Evolutionary conservation across 768 basidiomycete genomes (phyloP), one percentile per base, ranked within the genome.

Genomic region (Termitomyces sp.): DNA sequence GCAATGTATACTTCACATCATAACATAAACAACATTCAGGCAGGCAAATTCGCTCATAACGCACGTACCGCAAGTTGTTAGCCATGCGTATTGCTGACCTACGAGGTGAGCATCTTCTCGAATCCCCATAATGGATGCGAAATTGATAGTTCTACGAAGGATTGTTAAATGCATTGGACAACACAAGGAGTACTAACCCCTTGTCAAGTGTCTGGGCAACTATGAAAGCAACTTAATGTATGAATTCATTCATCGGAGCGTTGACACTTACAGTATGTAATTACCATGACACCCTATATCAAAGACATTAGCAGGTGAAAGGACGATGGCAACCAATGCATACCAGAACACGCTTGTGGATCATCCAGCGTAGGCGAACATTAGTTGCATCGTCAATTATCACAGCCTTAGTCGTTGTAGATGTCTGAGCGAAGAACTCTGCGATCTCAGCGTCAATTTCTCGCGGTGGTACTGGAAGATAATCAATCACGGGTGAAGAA

Each of bases 71-170:
- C 77, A 79, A 43, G 77, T 77, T 14, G 77, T 77, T 7, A 79
- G 61, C 73, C 78, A 77, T 5, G 75, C 73, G 59, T 80, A 81
- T 62, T 79, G 71, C 64, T 81, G 79, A 0, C 81, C 79, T 30
- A 70, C 65, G 19, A 82, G 73, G 45, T 74, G 59, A 5, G 74
- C 73, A 59, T 81, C 79, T 55, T 70, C 63, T 7, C 64, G 64
- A 40, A 79, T 76, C 3, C 76, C 78, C 77, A 78, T 78, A 49
- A 77, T 78, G 14, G 74, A 75, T 4, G 77, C 75, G 61, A 77
- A 77, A 56, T 74, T 78, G 35, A 78, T 69, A 28, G 76, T 76
- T 37, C 76, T 76, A 44, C 5, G 17, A 12, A 55, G 14, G 35
- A 46, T 14, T 42, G 28, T 42, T 35, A 7, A 19, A 55, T 48